Base-by-base conservation (phyloP, 176 grass and related monocot genomes). In the Avena insularis region DNA sequence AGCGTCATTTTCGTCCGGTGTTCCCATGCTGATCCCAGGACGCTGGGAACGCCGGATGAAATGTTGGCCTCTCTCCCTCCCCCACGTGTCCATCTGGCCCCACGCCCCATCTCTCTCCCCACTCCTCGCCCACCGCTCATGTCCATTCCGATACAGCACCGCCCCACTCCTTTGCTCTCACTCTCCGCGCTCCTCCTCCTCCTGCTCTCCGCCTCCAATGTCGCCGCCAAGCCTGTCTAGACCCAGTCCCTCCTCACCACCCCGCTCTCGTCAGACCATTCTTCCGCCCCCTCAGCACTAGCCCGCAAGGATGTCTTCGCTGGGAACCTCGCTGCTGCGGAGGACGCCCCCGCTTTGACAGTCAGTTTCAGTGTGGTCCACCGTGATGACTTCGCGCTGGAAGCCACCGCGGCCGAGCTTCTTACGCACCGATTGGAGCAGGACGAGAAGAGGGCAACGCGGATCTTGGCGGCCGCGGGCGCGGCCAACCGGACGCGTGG, bases 241-340 rank as follows among this genome's bases (percentile, higher is more conserved):
- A 82, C 69, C 79, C 78, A 91, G 36, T 77, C 45, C 29, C 78
- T 93, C 57, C 49, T 68, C 3, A 83, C 87, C 79, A 93, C 75
- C 40, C 86, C 89, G 33, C 92, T 93, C 68, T 61, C 33, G n/a
- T 38, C 79, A 11, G 43, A 79, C 33, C 20, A 49, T 36, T 81
- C 65, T 59, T 49, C 86, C 19, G 31, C 84, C 5, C 36, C 79
- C 27, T n/a, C 88, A 0, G 64, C 21, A 1, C 55, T 29, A 11
- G 74, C 74, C 8, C 7, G 5, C 11, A 23, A 29, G 29, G 29
- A 29, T 29, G 29, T 29, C 29, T 29, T 29, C 29, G 1, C 29
- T 1, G 29, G 29, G 19, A 76, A 80, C 80, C 83, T 68, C 0
- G 67, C 29, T 10, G 59, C 73, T 10, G 73, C 35, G 6, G 81